Base-by-base conservation (phyloP, 2,329 filamentous ascomycete genomes). In the Trichoderma breve region DNA sequence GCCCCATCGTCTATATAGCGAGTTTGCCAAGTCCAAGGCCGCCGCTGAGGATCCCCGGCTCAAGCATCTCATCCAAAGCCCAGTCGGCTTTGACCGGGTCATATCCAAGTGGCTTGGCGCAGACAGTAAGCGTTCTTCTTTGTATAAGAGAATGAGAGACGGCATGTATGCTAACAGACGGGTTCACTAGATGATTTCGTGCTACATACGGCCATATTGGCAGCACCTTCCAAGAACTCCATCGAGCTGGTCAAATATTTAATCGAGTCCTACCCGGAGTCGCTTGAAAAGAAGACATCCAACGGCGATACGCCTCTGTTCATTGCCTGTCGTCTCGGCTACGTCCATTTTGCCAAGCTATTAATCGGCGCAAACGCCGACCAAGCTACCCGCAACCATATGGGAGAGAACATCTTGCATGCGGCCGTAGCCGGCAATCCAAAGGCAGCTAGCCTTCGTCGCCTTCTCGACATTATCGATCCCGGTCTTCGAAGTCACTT, bases 291-390 rank as follows among this genome's bases (percentile, higher is more conserved):
- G 64, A 92, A 89, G 76, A 88, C 86, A 1, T 79, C 83, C 1
- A 77, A 82, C 8, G 89, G 89, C 0, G 82, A 86, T 65, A 95
- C 92, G 0, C 93, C 93, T 2, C 84, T 97, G 1, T 86, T 90
- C 71, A 79, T 93, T 11, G 92, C 93, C 2, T 91, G 90, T 73
- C 81, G 84, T 2, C 81, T 88, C 3, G 86, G 87, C 12, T 86
- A 87, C 24, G 75, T 85, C 18, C 82, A 88, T 2, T 86, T 87
- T 24, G 86, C 87, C 18, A 87, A 88, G 76, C 83, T 89, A 0
- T 85, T 97, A 43, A 85, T 95, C 65, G 83, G 86, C 1, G 88
- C 87, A 30, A 92, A 92, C 3, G 92, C 92, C 2, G 89, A 96
- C 77, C 90, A 93, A 77, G 88, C 88, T 1, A 82, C 82, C 39